Conservation (phyloP, 169 alveolate species). For the Perkinsus marinus region DNA sequence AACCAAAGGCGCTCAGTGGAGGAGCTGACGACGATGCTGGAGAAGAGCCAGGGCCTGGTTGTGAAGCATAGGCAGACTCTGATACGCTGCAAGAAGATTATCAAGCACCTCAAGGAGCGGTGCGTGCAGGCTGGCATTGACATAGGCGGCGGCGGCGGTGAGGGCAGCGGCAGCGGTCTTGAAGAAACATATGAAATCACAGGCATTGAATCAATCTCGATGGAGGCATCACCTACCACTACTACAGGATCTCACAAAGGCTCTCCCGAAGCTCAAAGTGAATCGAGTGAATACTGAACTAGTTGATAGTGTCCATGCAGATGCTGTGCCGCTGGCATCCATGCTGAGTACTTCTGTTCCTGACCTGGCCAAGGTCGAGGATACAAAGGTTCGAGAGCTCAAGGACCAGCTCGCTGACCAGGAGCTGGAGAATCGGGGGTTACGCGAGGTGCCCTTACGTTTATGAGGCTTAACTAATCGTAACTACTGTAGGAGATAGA, state of each 20-base stretch:
- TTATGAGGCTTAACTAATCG: too few species aligned
- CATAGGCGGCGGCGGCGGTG: background rate
- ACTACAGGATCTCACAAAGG: background rate
- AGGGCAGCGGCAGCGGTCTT: background rate
- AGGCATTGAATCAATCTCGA: background rate
- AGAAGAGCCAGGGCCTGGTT: background rate
- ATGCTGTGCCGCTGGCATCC: background rate
- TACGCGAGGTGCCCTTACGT: background rate
- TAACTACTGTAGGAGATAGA: background rate
- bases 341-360: background rate
- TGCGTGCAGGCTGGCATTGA: background rate
- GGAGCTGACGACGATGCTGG: slow-evolving; percentile 20
- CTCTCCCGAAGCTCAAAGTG: background rate
- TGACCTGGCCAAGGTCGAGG: background rate
- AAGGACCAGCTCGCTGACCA: background rate
- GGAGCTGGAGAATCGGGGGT: background rate
- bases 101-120: background rate
- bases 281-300: background rate
- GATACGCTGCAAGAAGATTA: background rate
- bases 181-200: background rate
- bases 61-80: background rate
- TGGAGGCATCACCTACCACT: background rate
- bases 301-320: background rate
- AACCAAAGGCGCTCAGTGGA: slow-evolving; percentile 42
- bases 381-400: background rate